These are phyloP conservation scores for Cystofilobasidium ferigula DNA, from an alignment of 768 basidiomycete species.

Conservation along the genomic window DNA sequence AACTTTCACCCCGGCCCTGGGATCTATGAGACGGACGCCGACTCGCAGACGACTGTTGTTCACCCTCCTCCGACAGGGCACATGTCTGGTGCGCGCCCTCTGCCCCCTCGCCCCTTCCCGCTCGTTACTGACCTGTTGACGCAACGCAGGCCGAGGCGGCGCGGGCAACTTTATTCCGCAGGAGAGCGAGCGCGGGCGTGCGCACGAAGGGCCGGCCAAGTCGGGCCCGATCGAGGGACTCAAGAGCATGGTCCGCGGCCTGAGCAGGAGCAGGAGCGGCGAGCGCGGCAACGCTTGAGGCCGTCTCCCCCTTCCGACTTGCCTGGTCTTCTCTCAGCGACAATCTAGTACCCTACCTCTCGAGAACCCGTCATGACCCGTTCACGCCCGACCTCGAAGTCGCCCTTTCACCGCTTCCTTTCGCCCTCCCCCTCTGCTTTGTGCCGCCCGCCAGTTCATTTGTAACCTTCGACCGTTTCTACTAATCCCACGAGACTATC, in stretches of 20 bases:
- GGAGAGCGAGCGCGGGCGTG: slow-evolving; percentile 2
- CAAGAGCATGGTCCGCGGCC: slow-evolving; percentile 13
- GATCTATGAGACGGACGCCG: neutral
- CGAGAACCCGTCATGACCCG: too few relatives aligned
- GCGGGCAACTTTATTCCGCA: slow-evolving; percentile 1
- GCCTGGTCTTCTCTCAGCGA: too few relatives aligned
- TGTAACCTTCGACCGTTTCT: too few relatives aligned
- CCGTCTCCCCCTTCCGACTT: too few relatives aligned
- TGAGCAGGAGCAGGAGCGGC: slow-evolving; percentile 3
- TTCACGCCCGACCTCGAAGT: too few relatives aligned
- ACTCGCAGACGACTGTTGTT: neutral
- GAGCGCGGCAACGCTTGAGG: slow-evolving; percentile 4
- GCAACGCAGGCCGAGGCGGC: neutral
- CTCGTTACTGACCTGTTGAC: neutral
- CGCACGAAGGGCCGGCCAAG: neutral
- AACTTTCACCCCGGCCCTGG: slow-evolving; percentile 4
- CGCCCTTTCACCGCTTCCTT: too few relatives aligned
- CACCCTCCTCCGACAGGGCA: neutral
- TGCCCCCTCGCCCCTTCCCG: neutral
- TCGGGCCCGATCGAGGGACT: neutral
- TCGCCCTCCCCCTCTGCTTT: too few relatives aligned
- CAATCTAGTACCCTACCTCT: too few relatives aligned
- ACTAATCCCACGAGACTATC: too few relatives aligned
- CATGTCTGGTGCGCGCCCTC: neutral
- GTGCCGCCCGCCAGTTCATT: too few relatives aligned